phyloP scores from a whole-genome alignment of 1,139 yeast species.

The Zygosaccharomyces pseudobailii region DNA sequence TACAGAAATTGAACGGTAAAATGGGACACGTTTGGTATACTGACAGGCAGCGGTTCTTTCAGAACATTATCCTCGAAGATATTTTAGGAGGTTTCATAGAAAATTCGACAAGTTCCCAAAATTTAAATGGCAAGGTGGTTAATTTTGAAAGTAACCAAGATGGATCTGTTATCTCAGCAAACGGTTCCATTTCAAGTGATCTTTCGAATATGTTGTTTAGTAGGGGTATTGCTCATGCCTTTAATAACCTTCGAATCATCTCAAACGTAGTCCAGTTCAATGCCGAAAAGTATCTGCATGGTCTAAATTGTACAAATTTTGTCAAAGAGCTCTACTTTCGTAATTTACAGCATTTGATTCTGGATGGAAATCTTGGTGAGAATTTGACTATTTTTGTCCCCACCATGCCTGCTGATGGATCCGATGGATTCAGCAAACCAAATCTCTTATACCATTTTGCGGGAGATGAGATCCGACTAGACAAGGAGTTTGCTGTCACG shows the following conservation, averaged over 20 bases:
- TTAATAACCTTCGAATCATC: conserved; percentile 40
- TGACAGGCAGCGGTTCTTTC: conserved; percentile 20
- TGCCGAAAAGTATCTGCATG: conserved; percentile 70
- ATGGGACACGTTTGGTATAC: conserved; percentile 36
- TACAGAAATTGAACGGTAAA: conserved; percentile 9
- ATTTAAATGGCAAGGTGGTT: conserved; percentile 28
- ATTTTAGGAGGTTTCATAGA: conserved; percentile 25
- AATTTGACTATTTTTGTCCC: conserved; percentile 53
- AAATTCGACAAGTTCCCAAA: conserved; percentile 8
- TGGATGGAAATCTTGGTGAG: conserved; percentile 48
- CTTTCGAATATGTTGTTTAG: conserved; percentile 45
- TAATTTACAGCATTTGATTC: conserved; percentile 52
- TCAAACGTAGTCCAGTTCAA: conserved; percentile 44
- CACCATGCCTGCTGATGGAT: conserved; percentile 39
- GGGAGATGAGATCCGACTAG: conserved; percentile 40
- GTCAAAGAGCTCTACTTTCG: conserved; percentile 68
- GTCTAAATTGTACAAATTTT: conserved; percentile 61
- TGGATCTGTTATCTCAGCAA: conserved; percentile 35
- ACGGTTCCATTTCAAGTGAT: conserved; percentile 31
- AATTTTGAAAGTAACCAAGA: conserved; percentile 27
- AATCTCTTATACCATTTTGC: conserved; percentile 64
- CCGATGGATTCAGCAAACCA: conserved; percentile 33
- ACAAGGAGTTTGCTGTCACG: conserved; percentile 26
- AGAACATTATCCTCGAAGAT: conserved; percentile 18
- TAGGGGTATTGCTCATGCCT: conserved; percentile 62